phyloP scores from a whole-genome alignment of 2,329 filamentous ascomycete genomes.

The Cadophora luteo-olivacea region DNA sequence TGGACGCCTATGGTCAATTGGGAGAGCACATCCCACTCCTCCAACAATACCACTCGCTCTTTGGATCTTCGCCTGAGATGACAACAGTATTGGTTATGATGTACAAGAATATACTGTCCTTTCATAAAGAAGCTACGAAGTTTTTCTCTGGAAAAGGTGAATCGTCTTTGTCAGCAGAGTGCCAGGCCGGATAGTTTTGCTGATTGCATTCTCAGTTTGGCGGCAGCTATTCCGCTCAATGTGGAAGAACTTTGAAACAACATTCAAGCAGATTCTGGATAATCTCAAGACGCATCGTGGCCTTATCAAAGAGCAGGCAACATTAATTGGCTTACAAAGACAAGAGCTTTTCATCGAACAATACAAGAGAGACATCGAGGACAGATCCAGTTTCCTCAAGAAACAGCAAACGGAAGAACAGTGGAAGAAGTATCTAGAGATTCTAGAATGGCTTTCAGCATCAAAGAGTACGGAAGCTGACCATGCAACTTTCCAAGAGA shows the following conservation, averaged over 20 bases:
- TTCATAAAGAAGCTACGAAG: conserved; percentile 46
- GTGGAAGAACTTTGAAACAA: conserved; percentile 44
- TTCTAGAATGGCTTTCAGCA: conserved; percentile 36
- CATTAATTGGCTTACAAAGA: conserved; percentile 32
- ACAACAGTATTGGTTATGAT: conserved; percentile 44
- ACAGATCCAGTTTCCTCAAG: background rate
- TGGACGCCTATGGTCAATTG: conserved; percentile 49
- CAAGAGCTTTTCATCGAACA: conserved; percentile 13
- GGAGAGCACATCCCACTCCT: conserved; percentile 49
- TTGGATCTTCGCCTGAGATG: conserved; percentile 44
- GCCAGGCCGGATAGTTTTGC: background rate
- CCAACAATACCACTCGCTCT: conserved; percentile 43
- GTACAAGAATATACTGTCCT: conserved; percentile 49
- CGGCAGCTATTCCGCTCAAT: conserved; percentile 44
- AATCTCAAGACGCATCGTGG: conserved; percentile 41
- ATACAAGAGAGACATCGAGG: conserved; percentile 1
- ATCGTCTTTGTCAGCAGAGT: background rate
- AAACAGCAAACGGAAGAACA: conserved; percentile 29
- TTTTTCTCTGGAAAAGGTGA: conserved; percentile 41
- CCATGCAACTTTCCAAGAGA: conserved; percentile 34
- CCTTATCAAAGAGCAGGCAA: conserved; percentile 43
- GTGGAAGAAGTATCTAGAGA: conserved; percentile 25
- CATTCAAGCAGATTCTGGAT: conserved; percentile 41
- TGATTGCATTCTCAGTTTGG: conserved; percentile 30
- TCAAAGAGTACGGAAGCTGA: conserved; percentile 26